Conservation (phyloP, 805 yeast genomes). For the Starmerella bombicola region DNA sequence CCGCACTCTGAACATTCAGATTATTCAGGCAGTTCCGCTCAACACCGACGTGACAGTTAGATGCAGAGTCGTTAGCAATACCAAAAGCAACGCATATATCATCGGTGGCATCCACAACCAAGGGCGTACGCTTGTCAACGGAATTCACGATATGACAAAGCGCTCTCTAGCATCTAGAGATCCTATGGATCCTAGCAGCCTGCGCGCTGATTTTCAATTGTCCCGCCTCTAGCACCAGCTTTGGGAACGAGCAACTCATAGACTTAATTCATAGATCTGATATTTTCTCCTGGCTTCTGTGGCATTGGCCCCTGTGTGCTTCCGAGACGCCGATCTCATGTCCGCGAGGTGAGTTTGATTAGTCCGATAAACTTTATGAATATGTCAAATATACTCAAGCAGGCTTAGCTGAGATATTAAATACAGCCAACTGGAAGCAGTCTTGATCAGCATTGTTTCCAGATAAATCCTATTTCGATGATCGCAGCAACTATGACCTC, state of each 20-base stretch:
- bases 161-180: background rate
- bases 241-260: background rate
- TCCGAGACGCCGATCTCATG: no score
- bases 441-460: no score
- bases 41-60: constrained; percentile 18
- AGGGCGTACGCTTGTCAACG: constrained; percentile 21
- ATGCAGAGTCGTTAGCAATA: constrained; percentile 22
- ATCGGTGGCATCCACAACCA: constrained; percentile 18
- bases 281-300: no score
- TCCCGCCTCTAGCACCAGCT: background rate
- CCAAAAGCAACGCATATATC: constrained; percentile 23
- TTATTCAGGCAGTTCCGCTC: constrained; percentile 25
- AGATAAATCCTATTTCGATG: no score
- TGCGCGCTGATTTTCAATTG: background rate
- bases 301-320: no score
- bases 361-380: no score
- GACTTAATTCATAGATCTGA: background rate
- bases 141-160: constrained; percentile 25
- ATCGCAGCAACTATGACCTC: no score
- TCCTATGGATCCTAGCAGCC: background rate
- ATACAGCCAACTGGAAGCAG: no score
- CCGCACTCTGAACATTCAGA: constrained; percentile 24
- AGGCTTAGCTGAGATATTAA: no score
- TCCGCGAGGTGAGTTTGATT: no score
- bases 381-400: no score